Base-by-base conservation (phyloP, 2,329 filamentous ascomycete genomes). In the Aspergillus alliaceus region DNA sequence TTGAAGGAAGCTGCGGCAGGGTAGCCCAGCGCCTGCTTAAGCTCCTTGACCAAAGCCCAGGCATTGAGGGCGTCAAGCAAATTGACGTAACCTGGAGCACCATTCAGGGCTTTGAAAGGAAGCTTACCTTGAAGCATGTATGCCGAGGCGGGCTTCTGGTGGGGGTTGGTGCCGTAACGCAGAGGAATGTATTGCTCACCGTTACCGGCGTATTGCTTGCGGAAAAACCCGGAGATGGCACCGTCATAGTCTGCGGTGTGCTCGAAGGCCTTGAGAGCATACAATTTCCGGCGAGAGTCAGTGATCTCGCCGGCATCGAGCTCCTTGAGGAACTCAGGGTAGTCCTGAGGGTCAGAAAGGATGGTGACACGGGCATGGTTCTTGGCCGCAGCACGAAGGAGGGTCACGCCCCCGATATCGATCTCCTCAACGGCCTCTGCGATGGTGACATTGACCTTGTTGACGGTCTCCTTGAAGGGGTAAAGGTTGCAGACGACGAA, bases 401-500 rank as follows among this genome's bases (percentile, higher is more conserved):
- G 87, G 37, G 95, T 99, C 52, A 99, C 95, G 69, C 95, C 95
- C 64, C 93, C 95, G 73, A 99, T 97, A 78, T 99, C 95, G 70
- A 99, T 96, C 81, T 99, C 95, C 80, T 99, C 95, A 37, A 99
- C 93, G 51, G 95, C 95, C 80, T 99, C 93, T 51, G 91, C 87
- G 62, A 99, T 90, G 60, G 93, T 98, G 70, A 99, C 95, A 71
- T 96, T 96, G 81, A 96, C 87, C 84, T 97, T 96, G 69, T 92
- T 90, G 67, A 99, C 88, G 31, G 95, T 99, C 75, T 98, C 93
- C 82, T 97, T 97, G 87, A 99, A 99, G 12, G 95, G 95, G 78
- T 99, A 98, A 55, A 99, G 85, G 80, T 99, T 99, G 88, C 95
- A 98, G 74, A 99, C 89, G 68, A 96, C 91, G 69, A 89, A 96